phyloP scores from a whole-genome alignment of 2,329 filamentous ascomycete genomes.

The Periconia sp. region DNA sequence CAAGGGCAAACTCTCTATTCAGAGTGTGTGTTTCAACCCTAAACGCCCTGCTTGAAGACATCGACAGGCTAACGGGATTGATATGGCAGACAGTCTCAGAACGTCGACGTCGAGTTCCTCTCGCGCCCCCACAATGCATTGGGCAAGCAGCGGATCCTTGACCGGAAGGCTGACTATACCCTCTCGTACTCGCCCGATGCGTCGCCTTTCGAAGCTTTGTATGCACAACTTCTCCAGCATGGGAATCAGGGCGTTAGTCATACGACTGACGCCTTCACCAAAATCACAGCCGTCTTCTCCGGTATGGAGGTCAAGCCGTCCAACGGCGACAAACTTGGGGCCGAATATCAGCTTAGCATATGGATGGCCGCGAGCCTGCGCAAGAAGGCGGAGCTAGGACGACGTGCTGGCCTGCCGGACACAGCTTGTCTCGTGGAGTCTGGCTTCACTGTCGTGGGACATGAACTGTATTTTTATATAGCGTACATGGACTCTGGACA shows the following conservation, averaged over 20 bases:
- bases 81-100: slow-evolving; percentile 14
- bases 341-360: slow-evolving; percentile 22
- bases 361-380: slow-evolving; percentile 22
- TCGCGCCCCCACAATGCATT: slow-evolving; percentile 10
- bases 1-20: slow-evolving; percentile 14
- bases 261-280: slow-evolving; percentile 17
- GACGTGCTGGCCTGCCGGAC: slow-evolving; percentile 13
- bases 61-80: slow-evolving; percentile 5
- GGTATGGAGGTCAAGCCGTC: slow-evolving; percentile 19
- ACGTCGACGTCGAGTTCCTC: slow-evolving; percentile 15
- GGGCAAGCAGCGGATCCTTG: slow-evolving; percentile 14
- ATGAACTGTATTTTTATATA: slow-evolving; percentile 16
- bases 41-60: slow-evolving; percentile 3
- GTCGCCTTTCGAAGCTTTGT: slow-evolving; percentile 15
- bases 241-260: slow-evolving; percentile 15
- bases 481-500: slow-evolving; percentile 13
- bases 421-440: slow-evolving; percentile 16
- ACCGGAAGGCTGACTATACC: slow-evolving; percentile 21
- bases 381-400: slow-evolving; percentile 21
- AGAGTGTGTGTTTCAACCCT: slow-evolving; percentile 17
- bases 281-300: slow-evolving; percentile 20
- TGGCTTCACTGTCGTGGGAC: slow-evolving; percentile 16
- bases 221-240: slow-evolving; percentile 10
- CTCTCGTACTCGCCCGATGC: slow-evolving; percentile 18
- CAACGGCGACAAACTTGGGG: slow-evolving; percentile 17